Evolutionary conservation across 345 rosid species (phyloP).

Genomic region (Salix viminalis): DNA sequence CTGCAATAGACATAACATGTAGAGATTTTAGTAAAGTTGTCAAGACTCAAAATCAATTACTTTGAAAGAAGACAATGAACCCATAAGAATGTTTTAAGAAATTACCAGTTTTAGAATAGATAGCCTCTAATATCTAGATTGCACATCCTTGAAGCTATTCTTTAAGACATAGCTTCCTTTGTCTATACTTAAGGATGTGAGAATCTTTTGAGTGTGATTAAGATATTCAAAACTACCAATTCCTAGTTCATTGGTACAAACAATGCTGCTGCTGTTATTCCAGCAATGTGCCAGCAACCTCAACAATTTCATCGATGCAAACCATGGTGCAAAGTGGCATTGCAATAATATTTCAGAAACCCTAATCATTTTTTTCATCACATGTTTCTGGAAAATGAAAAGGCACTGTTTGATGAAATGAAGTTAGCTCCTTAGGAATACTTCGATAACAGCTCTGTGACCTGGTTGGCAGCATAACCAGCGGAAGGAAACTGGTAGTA

Average conservation of each 20-base stretch:
- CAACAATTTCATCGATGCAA: neutral
- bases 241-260: neutral
- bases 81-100: neutral
- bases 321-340: neutral
- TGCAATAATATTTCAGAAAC: neutral
- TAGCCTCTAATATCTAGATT: neutral
- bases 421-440: neutral
- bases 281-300: neutral
- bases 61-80: neutral
- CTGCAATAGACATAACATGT: constrained; percentile 37
- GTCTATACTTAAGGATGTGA: neutral
- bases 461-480: neutral
- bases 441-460: neutral
- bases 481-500: neutral
- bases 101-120: neutral
- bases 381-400: neutral
- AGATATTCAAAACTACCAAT: neutral
- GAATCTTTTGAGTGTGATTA: neutral
- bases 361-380: neutral
- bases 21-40: constrained; percentile 1
- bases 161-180: neutral
- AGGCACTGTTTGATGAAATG: neutral
- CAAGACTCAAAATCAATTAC: neutral
- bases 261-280: neutral
- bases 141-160: neutral